Evolutionary conservation across 2,329 filamentous ascomycete genomes (phyloP).

Genomic region (Colletotrichum musicola): DNA sequence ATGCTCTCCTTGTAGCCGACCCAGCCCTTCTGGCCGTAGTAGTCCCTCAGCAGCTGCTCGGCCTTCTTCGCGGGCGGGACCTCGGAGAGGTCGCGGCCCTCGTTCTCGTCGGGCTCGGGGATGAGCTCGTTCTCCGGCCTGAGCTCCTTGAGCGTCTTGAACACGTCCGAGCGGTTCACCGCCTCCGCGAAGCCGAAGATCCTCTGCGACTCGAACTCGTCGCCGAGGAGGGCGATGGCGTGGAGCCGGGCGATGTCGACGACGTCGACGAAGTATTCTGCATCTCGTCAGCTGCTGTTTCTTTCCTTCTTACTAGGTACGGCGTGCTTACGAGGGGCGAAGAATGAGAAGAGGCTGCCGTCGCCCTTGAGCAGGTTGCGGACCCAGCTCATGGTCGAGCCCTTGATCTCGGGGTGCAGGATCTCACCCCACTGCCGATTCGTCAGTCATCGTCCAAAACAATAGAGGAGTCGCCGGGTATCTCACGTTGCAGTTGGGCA

Average conservation of each 20-base stretch:
- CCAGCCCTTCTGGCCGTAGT: conserved; percentile 34
- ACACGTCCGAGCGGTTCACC: conserved; percentile 28
- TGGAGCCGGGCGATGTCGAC: conserved; percentile 65
- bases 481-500: conserved; percentile 45
- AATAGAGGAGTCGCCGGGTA: not conserved
- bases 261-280: conserved; percentile 61
- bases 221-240: conserved; percentile 62
- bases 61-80: conserved; percentile 30
- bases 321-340: conserved; percentile 18
- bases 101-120: conserved; percentile 18
- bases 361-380: conserved; percentile 31
- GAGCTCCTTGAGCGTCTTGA: conserved; percentile 18
- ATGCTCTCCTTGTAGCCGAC: conserved; percentile 27
- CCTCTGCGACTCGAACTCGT: conserved; percentile 59
- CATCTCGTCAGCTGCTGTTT: not conserved
- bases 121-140: conserved; percentile 37
- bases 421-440: conserved; percentile 26
- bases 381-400: conserved; percentile 37
- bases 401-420: conserved; percentile 37
- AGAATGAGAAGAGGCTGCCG: not conserved
- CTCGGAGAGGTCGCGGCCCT: conserved; percentile 33
- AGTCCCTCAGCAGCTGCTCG: conserved; percentile 29
- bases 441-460: not conserved
- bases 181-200: conserved; percentile 64
- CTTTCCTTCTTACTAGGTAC: not conserved